phyloP scores from a whole-genome alignment of 2,329 filamentous ascomycete genomes.

The Fusarium multiceps region DNA sequence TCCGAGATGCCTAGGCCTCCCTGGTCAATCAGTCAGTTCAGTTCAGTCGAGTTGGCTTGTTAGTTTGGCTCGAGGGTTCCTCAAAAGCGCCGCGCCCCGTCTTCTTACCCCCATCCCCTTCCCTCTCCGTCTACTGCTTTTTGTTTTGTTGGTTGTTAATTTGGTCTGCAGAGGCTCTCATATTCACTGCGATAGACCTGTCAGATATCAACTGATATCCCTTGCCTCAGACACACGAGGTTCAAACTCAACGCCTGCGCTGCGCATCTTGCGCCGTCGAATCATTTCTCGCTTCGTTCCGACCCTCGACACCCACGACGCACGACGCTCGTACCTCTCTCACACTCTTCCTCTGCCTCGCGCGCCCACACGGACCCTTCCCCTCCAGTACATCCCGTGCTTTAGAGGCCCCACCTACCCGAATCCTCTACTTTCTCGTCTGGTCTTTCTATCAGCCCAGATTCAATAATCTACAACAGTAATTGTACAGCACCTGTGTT shows the following conservation, averaged over 20 bases:
- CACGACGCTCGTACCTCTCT: slow-evolving; percentile 41
- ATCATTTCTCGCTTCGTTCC: slow-evolving; percentile 40
- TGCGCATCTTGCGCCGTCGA: slow-evolving; percentile 33
- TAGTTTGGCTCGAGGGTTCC: slow-evolving; percentile 33
- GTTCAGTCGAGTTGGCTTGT: slow-evolving; percentile 33
- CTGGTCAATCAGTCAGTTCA: slow-evolving; percentile 38
- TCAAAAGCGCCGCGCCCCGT: slow-evolving; percentile 45
- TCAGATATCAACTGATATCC: slow-evolving; percentile 33
- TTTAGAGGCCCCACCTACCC: slow-evolving; percentile 38
- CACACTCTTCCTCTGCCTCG: slow-evolving; percentile 26
- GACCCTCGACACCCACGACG: slow-evolving; percentile 37
- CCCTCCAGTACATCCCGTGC: slow-evolving; percentile 33
- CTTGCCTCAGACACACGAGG: slow-evolving; percentile 38
- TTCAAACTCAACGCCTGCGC: slow-evolving; percentile 24
- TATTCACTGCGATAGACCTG: slow-evolving; percentile 6
- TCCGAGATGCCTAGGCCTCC: slow-evolving; percentile 32
- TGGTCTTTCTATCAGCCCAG: slow-evolving; percentile 40
- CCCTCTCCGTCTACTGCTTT: slow-evolving; percentile 29
- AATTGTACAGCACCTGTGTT: slow-evolving; percentile 22
- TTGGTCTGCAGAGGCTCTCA: slow-evolving; percentile 21
- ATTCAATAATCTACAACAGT: slow-evolving; percentile 24
- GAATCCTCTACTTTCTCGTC: slow-evolving; percentile 36
- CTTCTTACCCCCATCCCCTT: slow-evolving; percentile 39
- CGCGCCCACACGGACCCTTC: slow-evolving; percentile 38
- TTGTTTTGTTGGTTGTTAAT: slow-evolving; percentile 28